Evolutionary conservation across 208 protist species (phyloP).

Genomic region (Kentomonas sorsogonicus): DNA sequence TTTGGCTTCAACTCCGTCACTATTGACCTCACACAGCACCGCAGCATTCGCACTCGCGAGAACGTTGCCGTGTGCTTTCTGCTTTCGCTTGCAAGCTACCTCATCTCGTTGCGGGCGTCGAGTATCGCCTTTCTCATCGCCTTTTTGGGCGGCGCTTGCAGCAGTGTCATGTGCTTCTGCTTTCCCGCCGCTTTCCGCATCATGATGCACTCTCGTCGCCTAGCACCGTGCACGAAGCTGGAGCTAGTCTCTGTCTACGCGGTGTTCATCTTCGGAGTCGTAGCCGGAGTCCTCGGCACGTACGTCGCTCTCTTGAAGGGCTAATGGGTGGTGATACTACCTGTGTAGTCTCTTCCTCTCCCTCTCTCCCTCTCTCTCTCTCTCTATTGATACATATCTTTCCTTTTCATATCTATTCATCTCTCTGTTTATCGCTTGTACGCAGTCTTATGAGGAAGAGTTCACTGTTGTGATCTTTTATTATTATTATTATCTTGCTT

Average conservation of each 20-base stretch:
- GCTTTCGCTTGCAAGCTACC: conserved; percentile 37
- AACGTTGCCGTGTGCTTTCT: conserved; percentile 34
- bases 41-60: conserved; percentile 23
- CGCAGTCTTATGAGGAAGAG: too few species aligned
- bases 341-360: too few species aligned
- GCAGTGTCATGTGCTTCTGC: conserved; percentile 64
- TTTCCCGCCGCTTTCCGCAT: conserved; percentile 62
- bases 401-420: too few species aligned
- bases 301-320: conserved; percentile 10
- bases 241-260: conserved; percentile 25
- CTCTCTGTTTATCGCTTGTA: too few species aligned
- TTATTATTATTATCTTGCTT: too few species aligned
- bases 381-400: too few species aligned
- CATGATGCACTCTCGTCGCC: conserved; percentile 36
- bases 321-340: too few species aligned
- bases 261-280: conserved; percentile 46
- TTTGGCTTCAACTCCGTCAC: conserved; percentile 42
- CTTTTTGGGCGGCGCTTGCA: conserved; percentile 60
- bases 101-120: conserved; percentile 38
- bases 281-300: conserved; percentile 39
- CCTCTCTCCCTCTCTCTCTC: too few species aligned
- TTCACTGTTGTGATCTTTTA: too few species aligned
- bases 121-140: conserved; percentile 63
- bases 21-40: conserved; percentile 22
- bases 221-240: conserved; percentile 24